Conservation (phyloP, 2,329 filamentous ascomycete species). For the Fusarium phyllophilum region DNA sequence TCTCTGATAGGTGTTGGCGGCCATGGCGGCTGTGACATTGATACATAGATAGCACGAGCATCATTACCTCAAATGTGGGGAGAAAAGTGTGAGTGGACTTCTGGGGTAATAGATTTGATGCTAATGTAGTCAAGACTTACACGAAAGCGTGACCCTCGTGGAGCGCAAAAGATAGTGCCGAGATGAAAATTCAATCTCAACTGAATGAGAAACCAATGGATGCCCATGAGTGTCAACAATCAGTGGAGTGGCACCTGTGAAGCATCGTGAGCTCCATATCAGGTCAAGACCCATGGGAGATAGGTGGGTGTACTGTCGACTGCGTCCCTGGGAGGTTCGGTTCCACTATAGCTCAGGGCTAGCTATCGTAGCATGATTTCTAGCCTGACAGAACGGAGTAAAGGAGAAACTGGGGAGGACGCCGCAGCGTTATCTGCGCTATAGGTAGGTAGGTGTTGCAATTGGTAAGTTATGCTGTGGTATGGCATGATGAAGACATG, state of each 20-base stretch:
- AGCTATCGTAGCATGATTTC: conserved; percentile 32
- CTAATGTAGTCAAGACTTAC: conserved; percentile 3
- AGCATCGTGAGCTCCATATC: conserved; percentile 40
- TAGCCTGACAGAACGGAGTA: conserved; percentile 32
- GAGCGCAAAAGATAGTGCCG: conserved; percentile 22
- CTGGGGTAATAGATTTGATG: conserved; percentile 35
- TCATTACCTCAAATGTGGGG: conserved; percentile 31
- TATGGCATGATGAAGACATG: conserved; percentile 36
- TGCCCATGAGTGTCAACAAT: conserved; percentile 6
- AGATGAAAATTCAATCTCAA: conserved; percentile 29
- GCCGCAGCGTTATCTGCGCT: conserved; percentile 12
- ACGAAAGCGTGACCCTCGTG: background rate
- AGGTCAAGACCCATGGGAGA: conserved; percentile 28
- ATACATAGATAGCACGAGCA: conserved; percentile 7
- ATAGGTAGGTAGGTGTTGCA: conserved; percentile 23
- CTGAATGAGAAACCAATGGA: conserved; percentile 20
- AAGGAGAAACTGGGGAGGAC: conserved; percentile 35
- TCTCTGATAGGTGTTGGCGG: conserved; percentile 6
- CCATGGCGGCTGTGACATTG: conserved; percentile 6
- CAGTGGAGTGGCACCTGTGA: conserved; percentile 31
- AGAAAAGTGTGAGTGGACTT: conserved; percentile 42
- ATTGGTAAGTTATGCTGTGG: conserved; percentile 16
- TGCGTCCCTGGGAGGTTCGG: conserved; percentile 19
- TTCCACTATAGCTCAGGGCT: conserved; percentile 35
- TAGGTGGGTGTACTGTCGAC: background rate